phyloP scores from a whole-genome alignment of 129 eudicot species.

The Artemisia argyi region DNA sequence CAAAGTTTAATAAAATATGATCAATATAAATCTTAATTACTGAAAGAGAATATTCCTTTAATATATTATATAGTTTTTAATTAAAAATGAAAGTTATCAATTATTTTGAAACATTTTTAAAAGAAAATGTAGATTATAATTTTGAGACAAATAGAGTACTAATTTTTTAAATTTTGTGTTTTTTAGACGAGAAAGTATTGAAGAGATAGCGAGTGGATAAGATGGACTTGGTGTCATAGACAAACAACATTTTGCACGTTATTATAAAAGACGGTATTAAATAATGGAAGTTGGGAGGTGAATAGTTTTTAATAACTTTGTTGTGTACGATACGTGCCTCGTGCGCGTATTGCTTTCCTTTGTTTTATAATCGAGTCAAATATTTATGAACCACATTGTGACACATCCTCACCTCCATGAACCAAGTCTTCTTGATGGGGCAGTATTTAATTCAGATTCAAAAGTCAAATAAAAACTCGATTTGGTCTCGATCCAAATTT shows the following conservation, averaged over 20 bases:
- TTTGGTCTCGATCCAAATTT: neutral
- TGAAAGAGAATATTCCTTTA: no score
- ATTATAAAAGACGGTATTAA: neutral
- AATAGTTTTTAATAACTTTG: neutral
- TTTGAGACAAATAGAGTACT: no score
- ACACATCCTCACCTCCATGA: neutral
- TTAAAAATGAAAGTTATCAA: no score
- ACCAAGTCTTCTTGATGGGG: slow-evolving; percentile 1
- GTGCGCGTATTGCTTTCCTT: slow-evolving; percentile 22
- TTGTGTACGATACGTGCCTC: slow-evolving; percentile 32
- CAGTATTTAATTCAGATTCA: slow-evolving; percentile 3
- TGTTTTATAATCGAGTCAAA: slow-evolving; percentile 12
- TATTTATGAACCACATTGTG: slow-evolving; percentile 7
- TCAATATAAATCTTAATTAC: no score
- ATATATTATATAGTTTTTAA: no score
- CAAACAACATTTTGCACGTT: slow-evolving; percentile 32
- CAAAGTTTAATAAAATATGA: no score
- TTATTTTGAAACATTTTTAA: no score
- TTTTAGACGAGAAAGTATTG: no score
- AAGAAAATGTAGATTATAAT: no score
- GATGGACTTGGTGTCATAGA: slow-evolving; percentile 7
- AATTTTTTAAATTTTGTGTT: no score
- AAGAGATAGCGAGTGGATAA: neutral
- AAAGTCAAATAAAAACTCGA: neutral
- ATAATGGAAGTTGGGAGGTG: slow-evolving; percentile 18